Evolutionary conservation across 805 yeast genomes (phyloP), one percentile per base, ranked within the genome.

Genomic region (Kodamaea neixiangensis): DNA sequence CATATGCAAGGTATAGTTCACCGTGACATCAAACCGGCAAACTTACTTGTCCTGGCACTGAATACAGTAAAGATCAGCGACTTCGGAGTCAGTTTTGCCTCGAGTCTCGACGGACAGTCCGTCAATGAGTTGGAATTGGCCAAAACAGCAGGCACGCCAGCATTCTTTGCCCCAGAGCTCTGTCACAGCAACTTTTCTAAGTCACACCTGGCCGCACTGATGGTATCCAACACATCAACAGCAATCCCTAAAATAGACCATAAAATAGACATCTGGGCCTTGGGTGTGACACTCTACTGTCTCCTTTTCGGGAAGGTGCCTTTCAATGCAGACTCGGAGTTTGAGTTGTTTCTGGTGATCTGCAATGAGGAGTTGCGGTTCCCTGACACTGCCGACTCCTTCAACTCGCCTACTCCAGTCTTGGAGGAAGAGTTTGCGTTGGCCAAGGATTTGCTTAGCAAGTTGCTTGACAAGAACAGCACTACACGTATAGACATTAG

Each of bases 131-230:
- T 84, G 50, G 97, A 93, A 59, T 75, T 93, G 54, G 96, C 97
- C 1, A 93, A 92, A 67, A 93, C 98, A 0, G 98, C 96, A 0
- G 99, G 98, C 4, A 93, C 98, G 0, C 98, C 98, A 1, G 97
- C 97, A 0, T 93, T 93, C 66, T 86, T 91, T 61, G 96, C 98
- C 0, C 71, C 71, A 0, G 99, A 94, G 65, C 75, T 92, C 44
- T 92, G 97, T 63, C 77, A 78, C 48, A 84, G 88, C 0, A 81
- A 79, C 49, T 78, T 67, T 47, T 57, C 67, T 10, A 42, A 29
- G 20, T 44, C 39, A 19, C 49, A 20, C 5, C 41, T 44, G 49
- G 46, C 14, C 7, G 40, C 46, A 4, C 46, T 41, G 46, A 11
- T 41, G 44, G 39, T 21, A 14, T 39, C 49, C 14, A 22, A 44